Evolutionary conservation across 257 asterid species (phyloP).

Genomic region (Striga asiatica): DNA sequence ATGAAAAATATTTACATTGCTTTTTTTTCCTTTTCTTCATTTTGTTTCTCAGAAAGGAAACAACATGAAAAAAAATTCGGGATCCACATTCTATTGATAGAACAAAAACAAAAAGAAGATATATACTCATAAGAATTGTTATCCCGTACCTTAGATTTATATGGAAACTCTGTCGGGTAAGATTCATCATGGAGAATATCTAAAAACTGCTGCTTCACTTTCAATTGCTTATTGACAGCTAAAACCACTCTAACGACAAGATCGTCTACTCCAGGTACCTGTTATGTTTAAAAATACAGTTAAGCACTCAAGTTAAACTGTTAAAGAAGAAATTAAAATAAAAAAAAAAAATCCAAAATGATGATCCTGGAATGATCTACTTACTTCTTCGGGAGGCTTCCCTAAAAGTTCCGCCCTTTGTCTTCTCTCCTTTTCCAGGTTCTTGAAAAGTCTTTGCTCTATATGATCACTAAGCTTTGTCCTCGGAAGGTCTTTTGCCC

Average conservation of each 20-base stretch:
- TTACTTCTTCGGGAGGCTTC: constrained; percentile 43
- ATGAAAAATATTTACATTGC: too few species aligned
- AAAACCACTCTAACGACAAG: constrained; percentile 63
- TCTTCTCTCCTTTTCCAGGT: constrained; percentile 46
- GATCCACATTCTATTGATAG: not conserved
- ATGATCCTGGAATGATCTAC: constrained; percentile 5
- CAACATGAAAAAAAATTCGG: too few species aligned
- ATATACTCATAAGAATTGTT: not conserved
- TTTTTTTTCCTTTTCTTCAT: too few species aligned
- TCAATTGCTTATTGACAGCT: constrained; percentile 33
- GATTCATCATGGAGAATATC: constrained; percentile 41
- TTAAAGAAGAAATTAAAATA: not conserved
- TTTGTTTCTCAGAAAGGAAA: too few species aligned
- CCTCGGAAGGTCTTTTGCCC: constrained; percentile 59
- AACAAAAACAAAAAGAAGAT: not conserved
- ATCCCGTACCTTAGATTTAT: constrained; percentile 55
- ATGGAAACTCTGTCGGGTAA: constrained; percentile 59
- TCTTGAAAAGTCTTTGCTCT: constrained; percentile 45
- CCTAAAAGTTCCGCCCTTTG: constrained; percentile 43
- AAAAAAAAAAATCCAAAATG: not conserved
- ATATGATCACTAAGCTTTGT: constrained; percentile 60
- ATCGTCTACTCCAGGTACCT: constrained; percentile 59
- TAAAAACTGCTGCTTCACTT: constrained; percentile 54
- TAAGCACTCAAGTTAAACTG: too few species aligned
- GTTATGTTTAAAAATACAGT: constrained; percentile 18